Conservation (phyloP, 2,329 filamentous ascomycete genomes). For the Beauveria caledonica region DNA sequence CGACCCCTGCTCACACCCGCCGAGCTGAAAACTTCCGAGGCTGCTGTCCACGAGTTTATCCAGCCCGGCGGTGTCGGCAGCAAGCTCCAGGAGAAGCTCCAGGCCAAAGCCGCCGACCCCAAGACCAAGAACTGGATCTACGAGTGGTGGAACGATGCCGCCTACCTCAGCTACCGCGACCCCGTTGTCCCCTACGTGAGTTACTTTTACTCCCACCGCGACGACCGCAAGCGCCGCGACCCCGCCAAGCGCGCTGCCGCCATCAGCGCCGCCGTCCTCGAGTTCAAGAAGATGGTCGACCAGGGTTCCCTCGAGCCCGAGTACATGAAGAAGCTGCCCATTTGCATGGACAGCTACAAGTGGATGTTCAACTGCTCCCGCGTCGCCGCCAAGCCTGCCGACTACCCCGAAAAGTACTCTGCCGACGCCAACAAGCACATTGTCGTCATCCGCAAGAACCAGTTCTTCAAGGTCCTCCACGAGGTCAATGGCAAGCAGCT, state of each 20-base stretch:
- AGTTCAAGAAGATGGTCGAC: conserved; percentile 94
- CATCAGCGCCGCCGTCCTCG: conserved; percentile 73
- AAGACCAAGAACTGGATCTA: conserved; percentile 87
- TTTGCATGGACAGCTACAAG: conserved; percentile 97
- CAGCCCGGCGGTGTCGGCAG: conserved; percentile 77
- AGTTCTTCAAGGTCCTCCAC: conserved; percentile 87
- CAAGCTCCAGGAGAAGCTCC: conserved; percentile 78
- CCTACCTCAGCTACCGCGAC: conserved; percentile 89
- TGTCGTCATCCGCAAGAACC: conserved; percentile 85
- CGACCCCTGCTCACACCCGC: conserved; percentile 61
- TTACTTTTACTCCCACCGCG: conserved; percentile 98
- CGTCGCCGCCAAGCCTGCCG: conserved; percentile 71
- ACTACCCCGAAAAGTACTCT: conserved; percentile 76
- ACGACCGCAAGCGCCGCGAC: conserved; percentile 80
- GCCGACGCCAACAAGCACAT: conserved; percentile 75
- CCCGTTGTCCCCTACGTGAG: conserved; percentile 96
- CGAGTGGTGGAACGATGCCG: conserved; percentile 97
- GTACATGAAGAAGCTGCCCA: conserved; percentile 96
- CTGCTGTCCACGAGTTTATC: conserved; percentile 81
- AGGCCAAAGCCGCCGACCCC: conserved; percentile 71
- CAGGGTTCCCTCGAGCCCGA: conserved; percentile 78
- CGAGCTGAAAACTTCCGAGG: conserved; percentile 66
- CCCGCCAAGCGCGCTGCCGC: conserved; percentile 90
- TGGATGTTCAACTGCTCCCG: conserved; percentile 98
- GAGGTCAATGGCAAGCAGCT: conserved; percentile 77